Percentiles rank a stretch among this genome's conserved stretches.
Evolutionary conservation across 257 asterid genomes (phyloP).

Genomic region (Plantago elongata): DNA sequence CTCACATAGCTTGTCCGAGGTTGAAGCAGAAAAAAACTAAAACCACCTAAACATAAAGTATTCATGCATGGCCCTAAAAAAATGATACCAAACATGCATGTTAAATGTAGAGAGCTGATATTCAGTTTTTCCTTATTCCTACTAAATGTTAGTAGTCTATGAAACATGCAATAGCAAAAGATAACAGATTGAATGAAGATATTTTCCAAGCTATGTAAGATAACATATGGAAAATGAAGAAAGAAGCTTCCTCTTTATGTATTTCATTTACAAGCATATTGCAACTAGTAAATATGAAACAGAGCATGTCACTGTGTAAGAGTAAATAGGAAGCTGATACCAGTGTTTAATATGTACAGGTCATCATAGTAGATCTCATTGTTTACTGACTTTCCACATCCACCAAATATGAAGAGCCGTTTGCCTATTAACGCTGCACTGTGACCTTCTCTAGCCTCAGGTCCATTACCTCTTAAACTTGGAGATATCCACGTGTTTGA

Average conservation of each 20-base stretch:
- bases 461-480: slow-evolving; percentile 76
- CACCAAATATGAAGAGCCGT: slow-evolving; percentile 92
- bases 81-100: too few species aligned
- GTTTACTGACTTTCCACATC: slow-evolving; percentile 73
- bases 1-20: too few species aligned
- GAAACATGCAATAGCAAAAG: too few species aligned
- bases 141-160: too few species aligned
- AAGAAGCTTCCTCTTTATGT: not conserved
- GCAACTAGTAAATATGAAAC: not conserved
- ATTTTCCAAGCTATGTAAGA: too few species aligned
- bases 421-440: slow-evolving; percentile 93
- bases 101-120: too few species aligned
- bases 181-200: too few species aligned
- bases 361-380: slow-evolving; percentile 82
- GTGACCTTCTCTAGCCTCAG: slow-evolving; percentile 96
- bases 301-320: not conserved
- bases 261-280: not conserved
- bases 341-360: slow-evolving; percentile 84
- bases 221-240: too few species aligned
- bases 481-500: slow-evolving; percentile 79
- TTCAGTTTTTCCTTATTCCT: too few species aligned
- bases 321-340: slow-evolving; percentile 30
- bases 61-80: too few species aligned
- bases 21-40: too few species aligned
- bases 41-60: too few species aligned